A percentile compares a stretch with the other conserved stretches of the same genome.
Conservation (phyloP, 495 filamentous ascomycete species). For the Lasiosphaeria miniovina region DNA sequence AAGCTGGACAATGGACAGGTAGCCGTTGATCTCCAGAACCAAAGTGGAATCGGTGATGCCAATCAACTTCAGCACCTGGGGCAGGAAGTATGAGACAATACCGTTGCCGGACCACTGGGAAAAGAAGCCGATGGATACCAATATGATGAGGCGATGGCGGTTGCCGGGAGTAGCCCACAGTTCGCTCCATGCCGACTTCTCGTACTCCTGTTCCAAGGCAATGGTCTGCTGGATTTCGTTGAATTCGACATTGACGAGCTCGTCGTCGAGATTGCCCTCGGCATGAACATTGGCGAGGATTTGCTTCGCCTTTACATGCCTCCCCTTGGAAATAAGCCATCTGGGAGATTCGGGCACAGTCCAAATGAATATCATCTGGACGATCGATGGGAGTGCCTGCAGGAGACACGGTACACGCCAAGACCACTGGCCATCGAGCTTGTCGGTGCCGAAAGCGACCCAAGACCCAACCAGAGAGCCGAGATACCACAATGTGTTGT, state of each 20-base stretch:
- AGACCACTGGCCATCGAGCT: constrained; percentile 50
- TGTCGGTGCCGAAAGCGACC: constrained; percentile 48
- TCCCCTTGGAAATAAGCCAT: constrained; percentile 29
- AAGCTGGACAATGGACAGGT: constrained; percentile 37
- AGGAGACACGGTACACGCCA: constrained; percentile 30
- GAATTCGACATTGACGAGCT: constrained; percentile 24
- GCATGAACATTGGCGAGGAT: constrained; percentile 33
- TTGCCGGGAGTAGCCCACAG: constrained; percentile 24
- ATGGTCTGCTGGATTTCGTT: constrained; percentile 26
- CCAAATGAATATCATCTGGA: constrained; percentile 47
- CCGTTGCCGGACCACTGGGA: constrained; percentile 32
- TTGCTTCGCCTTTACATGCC: constrained; percentile 16
- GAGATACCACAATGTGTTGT: constrained; percentile 29
- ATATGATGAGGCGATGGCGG: constrained; percentile 24
- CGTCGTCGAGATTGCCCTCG: constrained; percentile 36
- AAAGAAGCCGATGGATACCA: constrained; percentile 33
- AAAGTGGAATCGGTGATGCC: constrained; percentile 34
- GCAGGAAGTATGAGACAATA: constrained; percentile 35
- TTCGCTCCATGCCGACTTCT: constrained; percentile 21
- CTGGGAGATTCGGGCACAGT: constrained; percentile 36
- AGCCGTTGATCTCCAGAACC: constrained; percentile 44
- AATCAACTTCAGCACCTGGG: constrained; percentile 35
- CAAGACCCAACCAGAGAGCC: constrained; percentile 49
- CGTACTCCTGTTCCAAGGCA: constrained; percentile 20
- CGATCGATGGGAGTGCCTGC: constrained; percentile 40